These are phyloP conservation scores for Saccharomyces kudriavzevii DNA, from an alignment of 805 yeast genomes.

Conservation along the genomic window DNA sequence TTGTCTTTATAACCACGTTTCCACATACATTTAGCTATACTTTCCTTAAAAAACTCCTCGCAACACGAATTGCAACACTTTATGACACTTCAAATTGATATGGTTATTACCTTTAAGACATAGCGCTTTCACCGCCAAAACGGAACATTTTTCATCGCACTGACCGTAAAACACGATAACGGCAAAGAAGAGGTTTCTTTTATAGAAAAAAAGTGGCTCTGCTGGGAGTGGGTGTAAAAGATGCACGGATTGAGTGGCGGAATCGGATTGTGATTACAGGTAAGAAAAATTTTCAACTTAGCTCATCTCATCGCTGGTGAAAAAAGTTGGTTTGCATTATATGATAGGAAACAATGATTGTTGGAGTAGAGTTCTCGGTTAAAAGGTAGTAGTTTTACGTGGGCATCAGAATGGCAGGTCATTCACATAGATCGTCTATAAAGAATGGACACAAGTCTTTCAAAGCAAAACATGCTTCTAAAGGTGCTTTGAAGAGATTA, in stretches of 20 bases:
- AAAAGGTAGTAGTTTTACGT: background rate
- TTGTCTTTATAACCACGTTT: background rate
- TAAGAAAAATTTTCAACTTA: background rate
- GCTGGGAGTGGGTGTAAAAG: background rate
- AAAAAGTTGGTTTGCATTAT: background rate
- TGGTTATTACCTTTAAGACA: background rate
- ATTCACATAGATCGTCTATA: constrained; percentile 75
- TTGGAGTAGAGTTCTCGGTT: background rate
- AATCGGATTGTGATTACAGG: background rate
- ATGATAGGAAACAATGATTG: background rate
- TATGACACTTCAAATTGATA: background rate
- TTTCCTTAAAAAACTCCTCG: background rate
- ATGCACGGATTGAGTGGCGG: background rate
- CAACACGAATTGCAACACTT: background rate
- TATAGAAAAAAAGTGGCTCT: background rate
- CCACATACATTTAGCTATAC: background rate
- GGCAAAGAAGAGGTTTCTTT: background rate
- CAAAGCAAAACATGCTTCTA: constrained; percentile 85
- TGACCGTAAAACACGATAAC: background rate
- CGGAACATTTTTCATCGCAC: background rate
- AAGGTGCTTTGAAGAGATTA: constrained; percentile 74
- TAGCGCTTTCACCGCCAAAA: background rate
- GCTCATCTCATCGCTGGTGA: background rate
- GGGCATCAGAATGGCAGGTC: constrained; percentile 49
- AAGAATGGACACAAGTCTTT: constrained; percentile 84